phyloP scores from a whole-genome alignment of 345 rosid species.

The Populus simonii region DNA sequence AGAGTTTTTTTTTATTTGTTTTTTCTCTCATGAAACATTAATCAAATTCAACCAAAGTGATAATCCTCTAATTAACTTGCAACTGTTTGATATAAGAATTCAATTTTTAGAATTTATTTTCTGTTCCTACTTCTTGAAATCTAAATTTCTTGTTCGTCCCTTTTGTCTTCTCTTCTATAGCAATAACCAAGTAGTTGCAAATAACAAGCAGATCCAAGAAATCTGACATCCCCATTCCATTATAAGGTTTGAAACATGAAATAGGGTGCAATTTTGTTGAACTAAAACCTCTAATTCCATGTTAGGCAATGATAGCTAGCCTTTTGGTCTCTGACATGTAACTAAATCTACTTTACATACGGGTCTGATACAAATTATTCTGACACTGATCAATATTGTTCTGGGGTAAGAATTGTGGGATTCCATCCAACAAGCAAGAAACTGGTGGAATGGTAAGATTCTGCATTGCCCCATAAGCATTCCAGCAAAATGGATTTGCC shows the following conservation, averaged over 20 bases:
- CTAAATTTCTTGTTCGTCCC: no score
- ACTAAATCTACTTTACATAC: constrained; percentile 7
- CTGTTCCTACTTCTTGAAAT: no score
- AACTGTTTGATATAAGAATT: neutral
- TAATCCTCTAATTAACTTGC: neutral
- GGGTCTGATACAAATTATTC: neutral
- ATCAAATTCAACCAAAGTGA: no score
- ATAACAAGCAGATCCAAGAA: neutral
- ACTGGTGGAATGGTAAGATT: constrained; percentile 39
- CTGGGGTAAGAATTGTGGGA: constrained; percentile 24
- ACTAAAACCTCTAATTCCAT: neutral
- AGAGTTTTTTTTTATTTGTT: no score
- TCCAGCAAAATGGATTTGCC: constrained; percentile 79
- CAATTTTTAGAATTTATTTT: no score
- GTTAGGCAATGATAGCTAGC: neutral
- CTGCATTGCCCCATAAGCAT: constrained; percentile 68
- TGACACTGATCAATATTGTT: constrained; percentile 23
- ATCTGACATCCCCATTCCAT: neutral
- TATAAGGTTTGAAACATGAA: neutral
- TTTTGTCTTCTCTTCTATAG: no score
- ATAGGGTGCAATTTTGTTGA: neutral
- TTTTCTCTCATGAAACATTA: no score
- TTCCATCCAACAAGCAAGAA: constrained; percentile 36
- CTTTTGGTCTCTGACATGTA: constrained; percentile 7
- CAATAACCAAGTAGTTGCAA: no score